A percentile compares a stretch with the other conserved stretches of the same genome.
These are phyloP conservation scores for Phlyctochytrium arcticum DNA, from an alignment of 192 early-diverging fungal species.

Conservation along the genomic window DNA sequence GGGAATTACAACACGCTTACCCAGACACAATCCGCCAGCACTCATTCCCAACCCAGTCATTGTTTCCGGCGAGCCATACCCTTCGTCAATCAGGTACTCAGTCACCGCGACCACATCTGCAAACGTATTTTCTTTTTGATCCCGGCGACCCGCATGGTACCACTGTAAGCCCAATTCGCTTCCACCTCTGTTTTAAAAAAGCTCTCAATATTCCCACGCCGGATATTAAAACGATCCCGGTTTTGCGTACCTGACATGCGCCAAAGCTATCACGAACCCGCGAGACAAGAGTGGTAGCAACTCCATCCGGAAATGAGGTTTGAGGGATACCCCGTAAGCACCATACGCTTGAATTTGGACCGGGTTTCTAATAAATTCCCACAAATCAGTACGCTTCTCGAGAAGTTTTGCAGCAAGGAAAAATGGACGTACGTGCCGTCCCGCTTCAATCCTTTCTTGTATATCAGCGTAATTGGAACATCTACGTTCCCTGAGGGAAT, in stretches of 20 bases:
- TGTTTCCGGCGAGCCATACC: constrained; percentile 34
- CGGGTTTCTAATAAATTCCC: background rate
- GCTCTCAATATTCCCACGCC: background rate
- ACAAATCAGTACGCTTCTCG: no score
- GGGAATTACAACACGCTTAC: background rate
- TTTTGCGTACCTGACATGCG: constrained; percentile 29
- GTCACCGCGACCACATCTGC: constrained; percentile 53
- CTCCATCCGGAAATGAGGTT: constrained; percentile 20
- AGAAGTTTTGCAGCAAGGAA: no score
- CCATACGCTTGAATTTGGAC: constrained; percentile 11
- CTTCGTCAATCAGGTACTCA: constrained; percentile 43
- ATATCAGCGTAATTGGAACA: constrained; percentile 24
- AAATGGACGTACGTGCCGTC: constrained; percentile 15
- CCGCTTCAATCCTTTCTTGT: background rate
- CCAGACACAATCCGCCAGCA: constrained; percentile 28
- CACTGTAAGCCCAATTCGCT: constrained; percentile 38
- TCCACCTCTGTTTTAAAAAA: constrained; percentile 45
- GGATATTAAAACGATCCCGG: background rate
- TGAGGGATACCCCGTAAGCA: constrained; percentile 17
- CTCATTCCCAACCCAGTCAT: constrained; percentile 28
- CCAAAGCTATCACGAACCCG: constrained; percentile 25
- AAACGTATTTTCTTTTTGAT: constrained; percentile 50
- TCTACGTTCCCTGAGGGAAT: background rate
- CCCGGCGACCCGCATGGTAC: constrained; percentile 33
- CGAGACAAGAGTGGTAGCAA: constrained; percentile 18